Evolutionary conservation across 106 monocot species (phyloP).

Genomic region (Dactylorhiza incarnata): DNA sequence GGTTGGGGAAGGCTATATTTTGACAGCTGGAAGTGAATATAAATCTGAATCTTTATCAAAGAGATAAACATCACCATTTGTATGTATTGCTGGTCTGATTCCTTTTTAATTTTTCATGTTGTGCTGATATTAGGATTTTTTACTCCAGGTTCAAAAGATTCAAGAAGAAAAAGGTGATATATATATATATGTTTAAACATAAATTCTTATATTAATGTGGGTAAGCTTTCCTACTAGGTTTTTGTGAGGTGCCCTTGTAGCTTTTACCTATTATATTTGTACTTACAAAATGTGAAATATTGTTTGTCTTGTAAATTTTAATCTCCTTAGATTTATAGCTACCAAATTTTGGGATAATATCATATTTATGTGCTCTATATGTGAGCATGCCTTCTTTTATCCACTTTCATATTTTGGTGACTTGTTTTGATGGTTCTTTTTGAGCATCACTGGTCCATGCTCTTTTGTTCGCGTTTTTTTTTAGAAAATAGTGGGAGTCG

Average conservation of each 20-base stretch:
- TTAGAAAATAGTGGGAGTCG: neutral
- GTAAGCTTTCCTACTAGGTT: neutral
- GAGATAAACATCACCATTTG: conserved; percentile 17
- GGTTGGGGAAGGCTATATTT: conserved; percentile 66
- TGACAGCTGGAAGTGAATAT: conserved; percentile 62
- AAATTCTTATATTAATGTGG: neutral
- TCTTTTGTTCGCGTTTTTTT: neutral
- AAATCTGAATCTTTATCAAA: conserved; percentile 53
- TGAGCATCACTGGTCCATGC: neutral
- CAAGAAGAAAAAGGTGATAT: neutral
- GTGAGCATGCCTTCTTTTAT: neutral
- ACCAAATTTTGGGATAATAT: neutral
- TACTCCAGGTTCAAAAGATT: neutral
- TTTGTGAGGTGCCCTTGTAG: neutral
- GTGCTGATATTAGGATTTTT: neutral
- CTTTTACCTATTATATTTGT: neutral
- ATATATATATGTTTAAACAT: neutral
- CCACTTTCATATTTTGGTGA: neutral
- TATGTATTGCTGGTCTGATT: neutral
- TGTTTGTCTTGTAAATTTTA: neutral
- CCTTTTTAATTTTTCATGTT: neutral
- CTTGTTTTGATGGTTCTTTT: too few relatives aligned
- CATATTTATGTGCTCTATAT: neutral
- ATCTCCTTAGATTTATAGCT: neutral
- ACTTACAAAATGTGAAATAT: neutral